Conservation (phyloP, 768 basidiomycete species). For the Hypholoma fasciculare region DNA sequence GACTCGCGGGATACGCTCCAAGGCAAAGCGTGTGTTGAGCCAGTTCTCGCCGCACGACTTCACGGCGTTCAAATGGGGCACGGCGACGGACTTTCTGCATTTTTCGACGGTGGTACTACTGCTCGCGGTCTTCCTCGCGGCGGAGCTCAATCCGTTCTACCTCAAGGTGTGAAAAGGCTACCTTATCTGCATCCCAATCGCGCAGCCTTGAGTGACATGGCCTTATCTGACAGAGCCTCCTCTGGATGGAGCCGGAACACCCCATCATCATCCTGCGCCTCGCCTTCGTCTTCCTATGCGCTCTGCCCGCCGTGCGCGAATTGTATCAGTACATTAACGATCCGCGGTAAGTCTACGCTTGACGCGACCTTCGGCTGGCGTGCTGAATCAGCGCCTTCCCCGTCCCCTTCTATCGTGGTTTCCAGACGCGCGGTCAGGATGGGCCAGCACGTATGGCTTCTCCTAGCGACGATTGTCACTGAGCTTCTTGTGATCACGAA, state of each 20-base stretch:
- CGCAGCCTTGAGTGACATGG: slow-evolving; percentile 9
- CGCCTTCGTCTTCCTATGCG: slow-evolving; percentile 79
- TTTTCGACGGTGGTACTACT: slow-evolving; percentile 75
- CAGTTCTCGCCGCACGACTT: slow-evolving; percentile 90
- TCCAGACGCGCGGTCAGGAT: slow-evolving; percentile 77
- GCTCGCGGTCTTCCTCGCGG: slow-evolving; percentile 77
- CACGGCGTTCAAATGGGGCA: slow-evolving; percentile 88
- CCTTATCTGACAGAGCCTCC: slow-evolving; percentile 38
- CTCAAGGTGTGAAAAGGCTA: slow-evolving; percentile 57
- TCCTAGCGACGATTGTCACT: slow-evolving; percentile 83
- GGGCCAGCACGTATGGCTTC: slow-evolving; percentile 88
- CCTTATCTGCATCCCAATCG: background rate
- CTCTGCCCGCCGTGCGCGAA: slow-evolving; percentile 84
- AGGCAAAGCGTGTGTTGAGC: slow-evolving; percentile 75
- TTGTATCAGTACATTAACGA: slow-evolving; percentile 82
- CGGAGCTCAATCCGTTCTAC: slow-evolving; percentile 88
- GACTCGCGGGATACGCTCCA: slow-evolving; percentile 74
- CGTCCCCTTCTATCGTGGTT: background rate
- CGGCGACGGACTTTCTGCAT: slow-evolving; percentile 69
- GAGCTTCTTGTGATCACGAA: slow-evolving; percentile 80
- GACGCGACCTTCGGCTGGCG: background rate
- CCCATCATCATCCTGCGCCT: slow-evolving; percentile 77
- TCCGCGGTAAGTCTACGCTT: slow-evolving; percentile 55
- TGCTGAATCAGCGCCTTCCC: background rate
- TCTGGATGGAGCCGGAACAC: slow-evolving; percentile 93